Evolutionary conservation across 805 yeast genomes (phyloP).

Genomic region (Candida koratica): DNA sequence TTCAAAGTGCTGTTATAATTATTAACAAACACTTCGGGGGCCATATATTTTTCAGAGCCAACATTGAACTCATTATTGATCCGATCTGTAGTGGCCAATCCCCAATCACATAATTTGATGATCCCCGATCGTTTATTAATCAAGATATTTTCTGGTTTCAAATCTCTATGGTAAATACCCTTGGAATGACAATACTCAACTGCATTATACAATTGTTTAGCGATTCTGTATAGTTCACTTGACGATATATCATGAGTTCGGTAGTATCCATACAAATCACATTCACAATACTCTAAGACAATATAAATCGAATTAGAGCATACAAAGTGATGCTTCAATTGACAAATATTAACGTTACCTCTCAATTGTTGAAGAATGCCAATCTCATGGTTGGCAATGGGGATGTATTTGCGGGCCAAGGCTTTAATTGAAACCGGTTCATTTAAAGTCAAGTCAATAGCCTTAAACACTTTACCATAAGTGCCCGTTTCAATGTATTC

Average conservation of each 20-base stretch:
- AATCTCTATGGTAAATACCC: conserved; percentile 66
- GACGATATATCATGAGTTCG: conserved; percentile 8
- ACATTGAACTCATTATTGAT: conserved; percentile 36
- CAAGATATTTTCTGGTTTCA: conserved; percentile 69
- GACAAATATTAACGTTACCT: conserved; percentile 52
- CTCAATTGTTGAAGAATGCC: conserved; percentile 33
- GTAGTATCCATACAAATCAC: conserved; percentile 13
- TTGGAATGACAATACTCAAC: conserved; percentile 51
- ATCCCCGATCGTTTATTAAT: conserved; percentile 31
- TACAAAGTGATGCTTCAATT: conserved; percentile 55
- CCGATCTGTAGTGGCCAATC: conserved; percentile 48
- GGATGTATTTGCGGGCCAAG: conserved; percentile 22
- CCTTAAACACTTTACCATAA: conserved; percentile 58
- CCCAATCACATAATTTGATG: conserved; percentile 72
- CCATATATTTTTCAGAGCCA: conserved; percentile 60
- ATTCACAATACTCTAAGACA: conserved; percentile 59
- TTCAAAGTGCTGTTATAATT: conserved; percentile 19
- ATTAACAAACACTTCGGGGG: conserved; percentile 45
- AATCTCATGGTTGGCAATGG: conserved; percentile 55
- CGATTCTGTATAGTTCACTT: conserved; percentile 33
- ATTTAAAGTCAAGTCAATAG: conserved; percentile 34
- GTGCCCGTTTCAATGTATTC: conserved; percentile 53
- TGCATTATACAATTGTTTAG: conserved; percentile 51
- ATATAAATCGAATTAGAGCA: conserved; percentile 48
- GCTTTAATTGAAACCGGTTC: conserved; percentile 52